Conservation (phyloP, 177 flowering plant genomes). For the Telopea speciosissima region DNA sequence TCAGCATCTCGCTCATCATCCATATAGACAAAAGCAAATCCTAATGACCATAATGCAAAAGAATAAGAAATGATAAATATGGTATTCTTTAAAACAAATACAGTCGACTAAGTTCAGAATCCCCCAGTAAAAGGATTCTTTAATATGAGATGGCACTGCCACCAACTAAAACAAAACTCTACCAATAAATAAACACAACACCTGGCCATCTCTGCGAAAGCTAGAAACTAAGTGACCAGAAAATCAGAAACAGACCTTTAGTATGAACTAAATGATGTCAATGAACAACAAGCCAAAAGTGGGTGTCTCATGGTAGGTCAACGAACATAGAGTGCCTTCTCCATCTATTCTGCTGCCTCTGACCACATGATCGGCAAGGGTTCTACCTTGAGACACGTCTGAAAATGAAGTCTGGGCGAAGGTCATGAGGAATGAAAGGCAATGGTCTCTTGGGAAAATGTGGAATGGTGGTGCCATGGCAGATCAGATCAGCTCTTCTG, state of each 20-base stretch:
- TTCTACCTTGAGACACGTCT: slow-evolving; percentile 55
- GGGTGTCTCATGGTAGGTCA: slow-evolving; percentile 70
- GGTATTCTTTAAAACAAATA: neutral
- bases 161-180: slow-evolving; percentile 12
- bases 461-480: slow-evolving; percentile 61
- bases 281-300: slow-evolving; percentile 69
- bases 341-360: slow-evolving; percentile 59
- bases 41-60: slow-evolving; percentile 28
- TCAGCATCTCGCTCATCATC: slow-evolving; percentile 99
- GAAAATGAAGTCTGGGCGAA: slow-evolving; percentile 42
- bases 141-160: slow-evolving; percentile 7
- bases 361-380: slow-evolving; percentile 34
- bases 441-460: slow-evolving; percentile 55
- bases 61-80: slow-evolving; percentile 4
- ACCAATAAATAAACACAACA: slow-evolving; percentile 28
- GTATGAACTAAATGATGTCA: slow-evolving; percentile 71
- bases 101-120: slow-evolving; percentile 4
- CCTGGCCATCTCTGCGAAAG: slow-evolving; percentile 31
- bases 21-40: slow-evolving; percentile 98
- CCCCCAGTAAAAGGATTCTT: slow-evolving; percentile 10
- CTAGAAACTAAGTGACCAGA: slow-evolving; percentile 52
- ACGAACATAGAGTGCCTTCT: slow-evolving; percentile 50
- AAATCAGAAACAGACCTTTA: slow-evolving; percentile 87
- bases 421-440: slow-evolving; percentile 62
- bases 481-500: slow-evolving; percentile 62